Conservation (phyloP, 257 asterid species). For the Petunia secreta region DNA sequence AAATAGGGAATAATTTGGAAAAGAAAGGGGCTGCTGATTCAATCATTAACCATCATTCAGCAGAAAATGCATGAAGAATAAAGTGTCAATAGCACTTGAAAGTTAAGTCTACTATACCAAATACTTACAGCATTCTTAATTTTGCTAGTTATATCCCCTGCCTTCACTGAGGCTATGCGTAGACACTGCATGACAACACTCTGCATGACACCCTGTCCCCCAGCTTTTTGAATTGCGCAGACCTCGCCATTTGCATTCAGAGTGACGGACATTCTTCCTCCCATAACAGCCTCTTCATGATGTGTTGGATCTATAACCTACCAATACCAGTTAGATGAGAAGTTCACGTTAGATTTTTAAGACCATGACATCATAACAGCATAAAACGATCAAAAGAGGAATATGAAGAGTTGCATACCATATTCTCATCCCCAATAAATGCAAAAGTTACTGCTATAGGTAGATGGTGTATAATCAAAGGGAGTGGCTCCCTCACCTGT, state of each 20-base stretch:
- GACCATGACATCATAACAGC: neutral
- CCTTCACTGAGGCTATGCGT: constrained; percentile 89
- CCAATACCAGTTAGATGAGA: neutral
- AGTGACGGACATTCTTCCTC: constrained; percentile 88
- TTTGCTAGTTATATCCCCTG: constrained; percentile 84
- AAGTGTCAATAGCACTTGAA: neutral
- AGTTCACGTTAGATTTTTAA: neutral
- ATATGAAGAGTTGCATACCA: constrained; percentile 48
- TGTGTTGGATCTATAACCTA: constrained; percentile 94
- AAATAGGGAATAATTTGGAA: neutral
- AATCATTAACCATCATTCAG: neutral
- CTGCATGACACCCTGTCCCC: constrained; percentile 81
- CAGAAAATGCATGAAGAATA: neutral
- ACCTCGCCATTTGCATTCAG: constrained; percentile 81
- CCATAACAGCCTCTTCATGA: constrained; percentile 89
- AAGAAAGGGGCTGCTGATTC: neutral
- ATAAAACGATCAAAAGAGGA: neutral
- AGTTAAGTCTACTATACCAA: neutral
- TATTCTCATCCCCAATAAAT: constrained; percentile 73
- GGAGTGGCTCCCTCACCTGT: constrained; percentile 93
- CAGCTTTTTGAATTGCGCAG: constrained; percentile 94
- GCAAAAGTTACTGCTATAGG: constrained; percentile 94
- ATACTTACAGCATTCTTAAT: constrained; percentile 77
- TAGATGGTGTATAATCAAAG: constrained; percentile 91
- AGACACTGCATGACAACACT: constrained; percentile 93